phyloP scores from a whole-genome alignment of 169 alveolate species.

The Eimeria falciformis region DNA sequence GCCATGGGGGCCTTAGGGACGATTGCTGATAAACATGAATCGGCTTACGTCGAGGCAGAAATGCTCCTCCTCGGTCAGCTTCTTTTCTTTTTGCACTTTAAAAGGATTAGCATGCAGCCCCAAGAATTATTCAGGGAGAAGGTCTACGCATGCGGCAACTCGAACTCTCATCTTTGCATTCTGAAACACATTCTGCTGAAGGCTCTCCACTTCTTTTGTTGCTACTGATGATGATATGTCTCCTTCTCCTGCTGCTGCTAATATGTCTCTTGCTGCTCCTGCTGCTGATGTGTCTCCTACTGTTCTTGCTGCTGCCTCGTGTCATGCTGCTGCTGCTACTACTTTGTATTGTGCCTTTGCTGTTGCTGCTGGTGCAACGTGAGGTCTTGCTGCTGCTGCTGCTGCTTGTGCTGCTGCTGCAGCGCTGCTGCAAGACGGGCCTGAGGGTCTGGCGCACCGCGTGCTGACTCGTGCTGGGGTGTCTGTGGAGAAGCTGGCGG shows the following conservation, averaged over 20 bases:
- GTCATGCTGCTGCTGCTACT: conserved; percentile 12
- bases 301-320: background rate
- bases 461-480: conserved; percentile 84
- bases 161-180: too few relatives aligned
- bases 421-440: conserved; percentile 83
- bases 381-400: conserved; percentile 20
- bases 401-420: background rate
- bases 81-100: background rate
- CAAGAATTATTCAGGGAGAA: too few relatives aligned
- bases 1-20: conserved; percentile 87
- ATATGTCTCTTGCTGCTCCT: conserved; percentile 2
- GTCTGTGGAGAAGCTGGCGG: conserved; percentile 83
- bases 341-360: background rate
- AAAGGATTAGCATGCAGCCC: too few relatives aligned
- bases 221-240: background rate
- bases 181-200: too few relatives aligned
- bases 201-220: background rate
- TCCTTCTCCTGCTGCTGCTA: conserved; percentile 29
- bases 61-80: conserved; percentile 82
- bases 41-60: conserved; percentile 92
- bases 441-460: conserved; percentile 86
- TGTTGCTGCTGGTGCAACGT: background rate
- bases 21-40: conserved; percentile 86
- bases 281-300: conserved; percentile 23
- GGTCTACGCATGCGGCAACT: too few relatives aligned